Base-by-base conservation (phyloP, 2,329 filamentous ascomycete species). In the Aspergillus glaucus region DNA sequence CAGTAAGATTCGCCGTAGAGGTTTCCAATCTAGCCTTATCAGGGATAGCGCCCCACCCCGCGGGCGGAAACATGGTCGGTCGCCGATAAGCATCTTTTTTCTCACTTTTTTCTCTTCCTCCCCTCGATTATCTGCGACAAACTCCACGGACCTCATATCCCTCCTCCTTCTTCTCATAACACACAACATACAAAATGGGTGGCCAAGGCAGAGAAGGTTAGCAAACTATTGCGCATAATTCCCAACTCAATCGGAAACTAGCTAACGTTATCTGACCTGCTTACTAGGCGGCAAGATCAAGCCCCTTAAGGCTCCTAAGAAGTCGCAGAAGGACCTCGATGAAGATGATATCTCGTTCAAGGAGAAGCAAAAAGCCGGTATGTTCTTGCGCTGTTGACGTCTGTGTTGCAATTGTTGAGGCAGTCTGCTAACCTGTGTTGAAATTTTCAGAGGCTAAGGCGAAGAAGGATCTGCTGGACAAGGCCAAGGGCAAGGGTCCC, bases 231-330 rank as follows among this genome's bases (percentile, higher is more conserved):
- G 37, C 17, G 15, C 14, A n/a, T 9, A 7, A 36, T 4, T 5
- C 14, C 14, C 34, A 36, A 36, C 34, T 36, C 6, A 36, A 9
- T n/a, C 15, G 3, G 34, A n/a, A 36, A 8, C 34, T 36, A 36
- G 34, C 34, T 36, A 17, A 36, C 19, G 17, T 40, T 40, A 40
- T 21, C 15, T 17, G 15, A n/a, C 6, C 12, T 21, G 14, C 24
- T 34, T 10, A n/a, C 22, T 45, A 91, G 87, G 86, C 69, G 87
- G 87, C 78, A 91, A 90, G 79, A 82, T 75, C 60, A 89, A 90
- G 81, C 87, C 87, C 60, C 77, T 89, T 73, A 96, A 95, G 85
- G 81, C 86, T 59, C 78, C 88, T 53, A 96, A 95, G 84, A 94
- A 92, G 80, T 79, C 80, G 47, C 77, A 79, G 66, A 86, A 85